Base-by-base conservation (phyloP, 768 basidiomycete species). In the Amanita phalloides region DNA sequence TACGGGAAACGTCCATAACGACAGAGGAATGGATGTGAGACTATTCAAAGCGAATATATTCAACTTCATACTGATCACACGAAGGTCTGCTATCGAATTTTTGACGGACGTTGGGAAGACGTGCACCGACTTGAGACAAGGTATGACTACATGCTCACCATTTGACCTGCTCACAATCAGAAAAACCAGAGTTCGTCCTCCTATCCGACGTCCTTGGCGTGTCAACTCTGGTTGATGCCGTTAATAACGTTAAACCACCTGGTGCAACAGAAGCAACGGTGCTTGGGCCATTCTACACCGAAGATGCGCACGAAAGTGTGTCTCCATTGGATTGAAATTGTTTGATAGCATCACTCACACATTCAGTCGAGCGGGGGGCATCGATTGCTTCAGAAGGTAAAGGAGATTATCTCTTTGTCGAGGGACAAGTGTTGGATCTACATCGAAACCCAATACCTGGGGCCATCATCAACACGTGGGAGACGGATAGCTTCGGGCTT, bases 371-470 rank as follows among this genome's bases (percentile, higher is more conserved):
- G 21, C 64, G 74, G 5, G 89, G 90, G 4, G 86, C 75, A 1
- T 79, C 82, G 8, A 93, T 92, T 48, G 88, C 90, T 6, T 88
- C 88, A 0, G 89, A 91, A 64, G 90, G 85, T 52, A 90, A 88
- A 65, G 90, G 90, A 20, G 78, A 89, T 8, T 86, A 90, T 62
- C 70, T 93, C 77, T 90, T 75, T 57, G 84, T 92, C 47, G 77
- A 88, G 60, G 90, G 90, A 0, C 74, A 73, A 3, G 74, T 92
- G 1, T 59, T 79, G 28, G 74, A 80, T 58, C 81, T 78, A 1
- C 67, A 75, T 32, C 87, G 88, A 20, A 67, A 72, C n/a, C 82
- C 83, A 2, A 74, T 92, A 48, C 63, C 80, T 4, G 70, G 70
- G 47, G 86, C 85, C 0, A 58, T 74, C 42, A 85, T 90, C 54